Evolutionary conservation across 2,329 filamentous ascomycete genomes (phyloP).

Genomic region (Paecilomyces sp.): DNA sequence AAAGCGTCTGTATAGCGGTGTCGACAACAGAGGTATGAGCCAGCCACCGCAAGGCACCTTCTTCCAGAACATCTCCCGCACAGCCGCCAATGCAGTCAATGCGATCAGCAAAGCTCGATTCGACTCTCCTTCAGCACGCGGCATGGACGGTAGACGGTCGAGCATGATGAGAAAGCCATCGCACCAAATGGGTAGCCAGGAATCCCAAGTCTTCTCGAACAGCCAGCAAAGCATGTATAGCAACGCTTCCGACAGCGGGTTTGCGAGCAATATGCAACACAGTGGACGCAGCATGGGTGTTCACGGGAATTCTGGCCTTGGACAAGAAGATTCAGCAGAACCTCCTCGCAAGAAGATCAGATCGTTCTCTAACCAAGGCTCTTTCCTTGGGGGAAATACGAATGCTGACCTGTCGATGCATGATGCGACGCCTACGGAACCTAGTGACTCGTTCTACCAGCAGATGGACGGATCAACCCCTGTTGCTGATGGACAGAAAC

Average conservation of each 20-base stretch:
- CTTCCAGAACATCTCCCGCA: constrained; percentile 93
- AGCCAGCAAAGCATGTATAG: constrained; percentile 74
- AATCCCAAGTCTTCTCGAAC: constrained; percentile 60
- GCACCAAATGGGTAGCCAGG: constrained; percentile 53
- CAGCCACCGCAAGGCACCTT: constrained; percentile 70
- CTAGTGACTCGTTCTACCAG: constrained; percentile 41
- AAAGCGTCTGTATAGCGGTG: constrained; percentile 81
- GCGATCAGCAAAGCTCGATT: constrained; percentile 95
- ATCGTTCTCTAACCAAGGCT: constrained; percentile 45
- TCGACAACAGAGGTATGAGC: constrained; percentile 61
- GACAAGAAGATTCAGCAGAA: constrained; percentile 55
- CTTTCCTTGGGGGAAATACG: constrained; percentile 27
- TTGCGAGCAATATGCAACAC: constrained; percentile 60
- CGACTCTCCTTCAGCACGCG: constrained; percentile 72
- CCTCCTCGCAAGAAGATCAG: constrained; percentile 74
- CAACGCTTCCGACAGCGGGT: constrained; percentile 67
- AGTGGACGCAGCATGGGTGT: constrained; percentile 21
- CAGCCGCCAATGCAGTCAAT: constrained; percentile 85
- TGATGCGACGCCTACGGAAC: constrained; percentile 38
- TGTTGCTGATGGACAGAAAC: constrained; percentile 22
- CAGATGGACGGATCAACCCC: constrained; percentile 26
- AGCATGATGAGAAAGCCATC: constrained; percentile 65
- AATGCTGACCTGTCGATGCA: constrained; percentile 29
- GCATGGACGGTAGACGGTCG: constrained; percentile 57
- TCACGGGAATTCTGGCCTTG: constrained; percentile 38